phyloP scores from a whole-genome alignment of 768 basidiomycete species.

The Cyclocybe aegerita region DNA sequence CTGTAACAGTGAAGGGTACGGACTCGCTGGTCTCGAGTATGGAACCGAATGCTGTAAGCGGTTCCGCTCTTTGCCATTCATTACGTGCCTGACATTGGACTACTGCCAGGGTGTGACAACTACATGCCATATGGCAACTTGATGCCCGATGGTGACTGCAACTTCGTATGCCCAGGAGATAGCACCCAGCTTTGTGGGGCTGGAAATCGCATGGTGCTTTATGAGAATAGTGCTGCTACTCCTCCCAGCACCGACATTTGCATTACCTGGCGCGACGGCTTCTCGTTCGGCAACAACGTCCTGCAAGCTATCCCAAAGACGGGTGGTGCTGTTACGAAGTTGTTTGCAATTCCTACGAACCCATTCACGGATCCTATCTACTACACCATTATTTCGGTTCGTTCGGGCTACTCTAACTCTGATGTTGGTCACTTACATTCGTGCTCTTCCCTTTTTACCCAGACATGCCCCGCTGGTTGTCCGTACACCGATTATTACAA shows the following conservation, averaged over 20 bases:
- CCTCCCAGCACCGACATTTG: background rate
- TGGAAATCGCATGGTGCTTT: constrained; percentile 43
- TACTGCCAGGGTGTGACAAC: constrained; percentile 42
- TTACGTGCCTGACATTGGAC: background rate
- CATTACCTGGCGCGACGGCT: constrained; percentile 7
- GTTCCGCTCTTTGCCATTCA: background rate
- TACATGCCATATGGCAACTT: constrained; percentile 12
- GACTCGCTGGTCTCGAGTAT: constrained; percentile 54
- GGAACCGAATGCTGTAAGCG: constrained; percentile 26
- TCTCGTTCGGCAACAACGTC: constrained; percentile 13
- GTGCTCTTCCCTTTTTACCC: background rate
- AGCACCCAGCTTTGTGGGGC: constrained; percentile 44
- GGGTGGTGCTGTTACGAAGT: constrained; percentile 5
- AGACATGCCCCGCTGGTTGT: constrained; percentile 17
- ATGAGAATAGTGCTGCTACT: constrained; percentile 32
- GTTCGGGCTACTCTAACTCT: background rate
- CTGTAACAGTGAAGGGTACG: constrained; percentile 24
- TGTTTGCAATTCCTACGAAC: constrained; percentile 15
- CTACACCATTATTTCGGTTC: constrained; percentile 17
- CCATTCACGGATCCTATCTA: constrained; percentile 16
- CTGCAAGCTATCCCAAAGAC: constrained; percentile 14
- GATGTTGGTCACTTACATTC: background rate
- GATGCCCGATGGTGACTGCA: constrained; percentile 31
- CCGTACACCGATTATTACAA: constrained; percentile 17
- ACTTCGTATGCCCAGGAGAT: constrained; percentile 44